Conservation (phyloP, 1,284 basidiomycete genomes). For the Abortiporus biennis region DNA sequence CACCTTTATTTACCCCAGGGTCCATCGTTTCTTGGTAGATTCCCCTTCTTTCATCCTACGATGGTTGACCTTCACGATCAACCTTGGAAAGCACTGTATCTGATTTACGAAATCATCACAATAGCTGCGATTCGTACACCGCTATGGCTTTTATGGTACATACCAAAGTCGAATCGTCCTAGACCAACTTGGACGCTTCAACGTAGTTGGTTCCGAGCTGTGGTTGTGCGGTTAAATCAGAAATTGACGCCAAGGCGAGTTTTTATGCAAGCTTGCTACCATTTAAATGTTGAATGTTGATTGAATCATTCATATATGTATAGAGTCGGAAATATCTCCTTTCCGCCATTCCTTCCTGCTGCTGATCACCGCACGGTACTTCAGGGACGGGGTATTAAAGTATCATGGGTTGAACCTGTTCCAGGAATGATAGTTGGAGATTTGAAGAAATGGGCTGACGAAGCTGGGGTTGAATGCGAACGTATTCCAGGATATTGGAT, state of each 20-base stretch:
- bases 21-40: too few species aligned
- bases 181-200: conserved; percentile 5
- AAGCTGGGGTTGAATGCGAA: conserved; percentile 21
- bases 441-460: conserved; percentile 15
- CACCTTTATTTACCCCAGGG: too few species aligned
- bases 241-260: too few species aligned
- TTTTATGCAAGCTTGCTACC: too few species aligned
- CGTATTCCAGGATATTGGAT: conserved; percentile 34
- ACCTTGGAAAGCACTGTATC: conserved; percentile 6
- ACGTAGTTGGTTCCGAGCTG: too few species aligned
- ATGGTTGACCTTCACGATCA: conserved; percentile 1
- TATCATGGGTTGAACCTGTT: conserved; percentile 6
- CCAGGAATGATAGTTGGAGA: conserved; percentile 11
- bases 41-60: neutral
- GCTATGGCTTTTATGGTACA: conserved; percentile 4
- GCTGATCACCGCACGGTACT: conserved; percentile 6
- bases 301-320: too few species aligned
- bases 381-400: conserved; percentile 4
- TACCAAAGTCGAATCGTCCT: conserved; percentile 5
- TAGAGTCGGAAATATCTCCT: too few species aligned
- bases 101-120: neutral
- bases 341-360: neutral
- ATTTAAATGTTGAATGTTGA: too few species aligned
- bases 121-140: conserved; percentile 5
- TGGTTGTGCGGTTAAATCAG: too few species aligned